These are phyloP conservation scores for Hemisphaericaspora xylanilytica DNA, from an alignment of 1,139 yeast species.

Conservation along the genomic window DNA sequence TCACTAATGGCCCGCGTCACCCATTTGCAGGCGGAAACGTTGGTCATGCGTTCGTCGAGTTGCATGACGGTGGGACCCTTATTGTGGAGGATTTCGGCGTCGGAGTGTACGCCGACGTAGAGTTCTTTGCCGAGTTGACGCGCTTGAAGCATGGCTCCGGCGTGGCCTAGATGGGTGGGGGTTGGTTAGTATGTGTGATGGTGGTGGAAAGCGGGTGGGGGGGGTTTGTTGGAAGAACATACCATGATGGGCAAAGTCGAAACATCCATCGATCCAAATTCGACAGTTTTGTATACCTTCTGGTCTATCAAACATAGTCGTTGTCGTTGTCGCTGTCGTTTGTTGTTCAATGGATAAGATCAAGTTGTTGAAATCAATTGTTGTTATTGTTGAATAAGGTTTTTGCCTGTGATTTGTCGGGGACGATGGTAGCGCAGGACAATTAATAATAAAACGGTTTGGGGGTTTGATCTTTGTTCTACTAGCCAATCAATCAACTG, in stretches of 20 bases:
- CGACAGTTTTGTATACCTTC: conserved; percentile 42
- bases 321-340: no score
- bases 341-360: no score
- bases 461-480: no score
- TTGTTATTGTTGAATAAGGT: no score
- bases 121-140: conserved; percentile 72
- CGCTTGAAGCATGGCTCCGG: conserved; percentile 95
- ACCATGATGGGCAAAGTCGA: conserved; percentile 97
- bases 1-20: conserved; percentile 64
- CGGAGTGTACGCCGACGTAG: conserved; percentile 88
- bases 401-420: background rate
- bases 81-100: conserved; percentile 74
- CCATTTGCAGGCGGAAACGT: conserved; percentile 93
- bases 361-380: no score
- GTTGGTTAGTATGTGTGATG: conserved; percentile 10
- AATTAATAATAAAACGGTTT: no score
- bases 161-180: conserved; percentile 61
- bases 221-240: conserved; percentile 21
- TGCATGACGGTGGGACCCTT: conserved; percentile 96
- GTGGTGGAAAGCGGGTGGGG: background rate
- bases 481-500: no score
- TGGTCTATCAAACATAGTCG: conserved; percentile 41
- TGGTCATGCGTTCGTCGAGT: conserved; percentile 70
- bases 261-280: conserved; percentile 97
- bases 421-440: no score